Conservation (phyloP, 192 early-diverging fungal genomes). For the Helicostylum pulchrum region DNA sequence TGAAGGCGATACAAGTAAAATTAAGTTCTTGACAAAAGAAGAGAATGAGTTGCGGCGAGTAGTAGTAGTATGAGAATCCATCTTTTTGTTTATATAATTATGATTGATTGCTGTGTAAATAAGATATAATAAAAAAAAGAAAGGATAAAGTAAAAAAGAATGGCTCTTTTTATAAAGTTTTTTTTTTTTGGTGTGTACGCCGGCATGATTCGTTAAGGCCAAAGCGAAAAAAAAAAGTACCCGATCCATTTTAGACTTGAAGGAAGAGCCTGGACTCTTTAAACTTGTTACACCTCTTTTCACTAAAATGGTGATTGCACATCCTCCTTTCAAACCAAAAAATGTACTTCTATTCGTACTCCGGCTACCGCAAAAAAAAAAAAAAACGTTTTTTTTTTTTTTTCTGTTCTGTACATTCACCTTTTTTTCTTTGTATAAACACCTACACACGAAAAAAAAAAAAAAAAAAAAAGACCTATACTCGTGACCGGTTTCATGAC, state of each 20-base stretch:
- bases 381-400: neutral
- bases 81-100: too few relatives aligned
- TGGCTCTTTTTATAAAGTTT: slow-evolving; percentile 3
- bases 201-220: slow-evolving; percentile 4
- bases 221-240: slow-evolving; percentile 7
- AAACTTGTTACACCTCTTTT: slow-evolving; percentile 6
- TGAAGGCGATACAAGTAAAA: slow-evolving; percentile 18
- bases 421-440: neutral
- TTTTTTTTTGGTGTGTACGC: neutral
- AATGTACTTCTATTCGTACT: too few relatives aligned
- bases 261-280: slow-evolving; percentile 5
- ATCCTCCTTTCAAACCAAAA: neutral
- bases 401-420: too few relatives aligned
- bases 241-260: slow-evolving; percentile 3
- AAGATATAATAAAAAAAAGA: neutral
- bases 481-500: neutral
- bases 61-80: slow-evolving; percentile 1
- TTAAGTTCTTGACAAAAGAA: slow-evolving; percentile 19
- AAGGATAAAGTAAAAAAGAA: slow-evolving; percentile 1
- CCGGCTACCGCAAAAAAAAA: neutral
- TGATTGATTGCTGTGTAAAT: neutral
- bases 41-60: slow-evolving; percentile 19
- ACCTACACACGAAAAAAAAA: neutral
- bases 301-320: too few relatives aligned
- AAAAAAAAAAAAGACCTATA: too few relatives aligned